Evolutionary conservation across 805 yeast species (phyloP).

Genomic region (Hanseniaspora clermontiae): DNA sequence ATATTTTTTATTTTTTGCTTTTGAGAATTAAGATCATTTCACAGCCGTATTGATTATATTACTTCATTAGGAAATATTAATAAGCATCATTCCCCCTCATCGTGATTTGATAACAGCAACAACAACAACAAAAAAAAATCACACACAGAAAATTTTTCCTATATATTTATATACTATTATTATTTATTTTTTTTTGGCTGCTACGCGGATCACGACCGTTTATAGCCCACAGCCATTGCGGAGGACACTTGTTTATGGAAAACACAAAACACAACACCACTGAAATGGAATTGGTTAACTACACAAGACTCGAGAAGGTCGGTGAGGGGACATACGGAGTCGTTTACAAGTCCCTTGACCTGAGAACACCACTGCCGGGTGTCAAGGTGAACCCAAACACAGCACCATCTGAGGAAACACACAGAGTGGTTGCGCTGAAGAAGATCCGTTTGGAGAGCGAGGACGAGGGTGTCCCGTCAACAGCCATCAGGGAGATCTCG

Average conservation of each 20-base stretch:
- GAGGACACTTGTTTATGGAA: too few relatives aligned
- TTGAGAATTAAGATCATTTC: too few relatives aligned
- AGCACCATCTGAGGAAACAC: constrained; percentile 36
- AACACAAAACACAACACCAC: too few relatives aligned
- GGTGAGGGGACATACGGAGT: constrained; percentile 98
- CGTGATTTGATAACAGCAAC: neutral
- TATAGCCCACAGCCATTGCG: too few relatives aligned
- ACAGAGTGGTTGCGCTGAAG: constrained; percentile 79
- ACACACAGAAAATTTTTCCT: too few relatives aligned
- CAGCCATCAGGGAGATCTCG: constrained; percentile 93
- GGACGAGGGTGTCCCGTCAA: constrained; percentile 91
- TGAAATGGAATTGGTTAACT: constrained; percentile 75
- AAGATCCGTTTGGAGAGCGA: constrained; percentile 91
- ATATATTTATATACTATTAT: too few relatives aligned
- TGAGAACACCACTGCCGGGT: constrained; percentile 31
- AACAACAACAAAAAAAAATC: too few relatives aligned
- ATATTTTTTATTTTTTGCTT: too few relatives aligned
- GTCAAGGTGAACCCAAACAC: neutral
- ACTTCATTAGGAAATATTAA: neutral
- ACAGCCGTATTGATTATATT: too few relatives aligned
- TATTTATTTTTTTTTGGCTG: constrained; percentile 22
- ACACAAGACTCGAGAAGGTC: constrained; percentile 86
- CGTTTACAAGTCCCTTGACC: constrained; percentile 86
- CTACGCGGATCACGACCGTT: too few relatives aligned
- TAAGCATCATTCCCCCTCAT: neutral